Base-by-base conservation (phyloP, 1,284 basidiomycete genomes). In the Trichosporon sp. region DNA sequence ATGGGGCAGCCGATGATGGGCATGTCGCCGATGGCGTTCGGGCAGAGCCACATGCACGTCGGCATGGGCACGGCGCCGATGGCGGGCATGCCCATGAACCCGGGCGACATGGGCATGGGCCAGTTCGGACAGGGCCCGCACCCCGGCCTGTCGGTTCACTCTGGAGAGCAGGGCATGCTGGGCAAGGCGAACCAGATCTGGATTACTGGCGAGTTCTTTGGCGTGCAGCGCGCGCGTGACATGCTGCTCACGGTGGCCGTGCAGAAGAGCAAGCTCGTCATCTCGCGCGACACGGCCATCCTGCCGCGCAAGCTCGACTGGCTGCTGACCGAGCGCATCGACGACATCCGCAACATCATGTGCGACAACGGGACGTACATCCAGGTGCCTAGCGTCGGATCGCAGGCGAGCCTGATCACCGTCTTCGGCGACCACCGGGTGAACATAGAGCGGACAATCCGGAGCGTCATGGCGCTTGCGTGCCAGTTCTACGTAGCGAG, bases 151-250 rank as follows among this genome's bases (percentile, higher is more conserved):
- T 73, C 71, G 23, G 69, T 77, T 11, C 75, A 76, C 69, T 68
- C 72, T 40, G 82, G 74, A 70, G 83, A 80, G 85, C 87, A 80
- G 84, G 83, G 75, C 25, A 64, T 69, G 27, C 58, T 78, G 58
- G 77, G 77, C 58, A 77, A 75, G 64, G 70, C 77, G 34, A 93
- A 92, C 78, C 83, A 89, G 40, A 89, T 98, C 64, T 96, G 92
- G 89, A 95, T 99, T 73, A 96, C 95, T 0, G 95, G 95, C 61
- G 95, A 98, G 80, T 97, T 95, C 78, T 96, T 97, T 71, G 91
- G 92, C 40, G 95, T 97, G 13, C 92, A 96, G 78, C 83, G 95
- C 58, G 95, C 95, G 3, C 85, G 91, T 70, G 95, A 98, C 76
- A 97, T 97, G 93, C 83, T 99, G 9, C 89, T 88, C 77, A 90